Evolutionary conservation across 805 yeast species (phyloP).

Genomic region (Candida silvatica): DNA sequence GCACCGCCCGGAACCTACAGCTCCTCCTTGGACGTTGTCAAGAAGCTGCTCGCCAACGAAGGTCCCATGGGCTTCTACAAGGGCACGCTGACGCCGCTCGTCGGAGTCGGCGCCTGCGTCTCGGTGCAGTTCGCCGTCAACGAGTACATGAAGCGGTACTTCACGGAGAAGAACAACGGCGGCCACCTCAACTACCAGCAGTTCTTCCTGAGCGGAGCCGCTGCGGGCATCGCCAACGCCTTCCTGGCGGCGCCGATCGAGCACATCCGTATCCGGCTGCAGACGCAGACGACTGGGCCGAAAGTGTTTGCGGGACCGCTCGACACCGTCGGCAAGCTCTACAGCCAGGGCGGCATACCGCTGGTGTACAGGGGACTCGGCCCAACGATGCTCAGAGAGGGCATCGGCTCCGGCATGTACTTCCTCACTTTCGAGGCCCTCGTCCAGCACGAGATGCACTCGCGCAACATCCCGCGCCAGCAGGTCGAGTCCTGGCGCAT

Average conservation of each 20-base stretch:
- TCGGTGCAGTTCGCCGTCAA: slow-evolving; percentile 94
- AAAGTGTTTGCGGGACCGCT: slow-evolving; percentile 60
- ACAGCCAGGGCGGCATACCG: slow-evolving; percentile 39
- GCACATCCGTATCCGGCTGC: slow-evolving; percentile 88
- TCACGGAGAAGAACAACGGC: slow-evolving; percentile 34
- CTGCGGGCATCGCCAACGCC: slow-evolving; percentile 90
- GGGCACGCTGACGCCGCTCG: slow-evolving; percentile 87
- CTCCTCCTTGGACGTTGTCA: slow-evolving; percentile 64
- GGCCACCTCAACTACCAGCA: slow-evolving; percentile 48
- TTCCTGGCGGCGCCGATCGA: slow-evolving; percentile 90
- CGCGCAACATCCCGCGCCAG: slow-evolving; percentile 39
- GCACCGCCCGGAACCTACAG: slow-evolving; percentile 68
- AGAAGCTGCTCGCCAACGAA: slow-evolving; percentile 63
- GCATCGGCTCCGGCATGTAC: slow-evolving; percentile 82
- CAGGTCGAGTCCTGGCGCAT: slow-evolving; percentile 84
- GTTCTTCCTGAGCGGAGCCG: slow-evolving; percentile 75
- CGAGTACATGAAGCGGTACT: slow-evolving; percentile 85
- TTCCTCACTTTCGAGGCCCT: slow-evolving; percentile 88
- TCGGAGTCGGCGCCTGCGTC: slow-evolving; percentile 98
- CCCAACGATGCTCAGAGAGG: slow-evolving; percentile 80
- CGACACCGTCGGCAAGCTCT: slow-evolving; percentile 57
- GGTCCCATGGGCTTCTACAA: slow-evolving; percentile 85
- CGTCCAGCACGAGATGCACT: slow-evolving; percentile 54
- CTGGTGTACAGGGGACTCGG: slow-evolving; percentile 65
- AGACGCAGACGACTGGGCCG: slow-evolving; percentile 62